Evolutionary conservation across 2,329 filamentous ascomycete species (phyloP).

Genomic region (Neopestalotiopsis clavispora): DNA sequence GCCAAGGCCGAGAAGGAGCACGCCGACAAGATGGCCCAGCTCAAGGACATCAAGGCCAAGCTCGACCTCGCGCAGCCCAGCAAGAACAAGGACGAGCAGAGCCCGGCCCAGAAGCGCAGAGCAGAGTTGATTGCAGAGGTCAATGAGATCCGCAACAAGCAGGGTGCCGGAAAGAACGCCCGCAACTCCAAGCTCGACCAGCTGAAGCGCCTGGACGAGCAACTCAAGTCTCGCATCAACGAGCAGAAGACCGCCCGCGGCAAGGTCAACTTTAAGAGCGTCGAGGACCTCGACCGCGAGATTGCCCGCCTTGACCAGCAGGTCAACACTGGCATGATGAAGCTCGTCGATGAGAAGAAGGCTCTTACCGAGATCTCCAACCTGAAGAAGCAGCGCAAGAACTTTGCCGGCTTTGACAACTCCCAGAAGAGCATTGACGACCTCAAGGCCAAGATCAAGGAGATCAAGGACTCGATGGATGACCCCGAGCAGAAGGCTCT

Average conservation of each 20-base stretch:
- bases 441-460: constrained; percentile 83
- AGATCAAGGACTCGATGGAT: constrained; percentile 86
- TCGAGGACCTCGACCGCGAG: constrained; percentile 85
- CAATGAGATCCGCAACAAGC: constrained; percentile 83
- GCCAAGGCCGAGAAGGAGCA: constrained; percentile 87
- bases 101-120: constrained; percentile 79
- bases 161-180: constrained; percentile 84
- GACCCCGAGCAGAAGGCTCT: constrained; percentile 90
- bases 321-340: constrained; percentile 89
- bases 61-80: constrained; percentile 80
- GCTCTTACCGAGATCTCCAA: constrained; percentile 80
- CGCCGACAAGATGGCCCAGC: constrained; percentile 70
- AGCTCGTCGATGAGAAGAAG: constrained; percentile 97
- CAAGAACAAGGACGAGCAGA: constrained; percentile 78
- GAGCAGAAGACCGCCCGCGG: constrained; percentile 87
- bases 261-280: constrained; percentile 83
- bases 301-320: constrained; percentile 82
- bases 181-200: constrained; percentile 82
- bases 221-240: constrained; percentile 80
- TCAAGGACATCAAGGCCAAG: constrained; percentile 82
- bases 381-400: constrained; percentile 89
- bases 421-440: constrained; percentile 89
- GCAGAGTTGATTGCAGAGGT: constrained; percentile 84
- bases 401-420: constrained; percentile 83
- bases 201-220: constrained; percentile 89